Evolutionary conservation across 345 rosid species (phyloP), one percentile per base, ranked within the genome.

Genomic region (Linum tenue): DNA sequence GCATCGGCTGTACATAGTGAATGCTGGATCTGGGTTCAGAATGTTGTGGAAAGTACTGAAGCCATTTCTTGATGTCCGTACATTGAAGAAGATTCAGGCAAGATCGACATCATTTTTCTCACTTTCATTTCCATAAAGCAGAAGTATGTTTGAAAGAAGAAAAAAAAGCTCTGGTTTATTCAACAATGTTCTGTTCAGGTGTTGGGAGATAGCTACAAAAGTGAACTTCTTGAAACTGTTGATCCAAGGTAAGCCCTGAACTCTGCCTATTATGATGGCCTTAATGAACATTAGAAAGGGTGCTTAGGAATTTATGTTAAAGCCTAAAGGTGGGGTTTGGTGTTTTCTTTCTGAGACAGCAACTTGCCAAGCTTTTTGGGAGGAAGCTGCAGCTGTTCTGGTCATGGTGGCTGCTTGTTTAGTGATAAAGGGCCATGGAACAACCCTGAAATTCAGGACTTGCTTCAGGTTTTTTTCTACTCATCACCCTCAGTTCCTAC

Each of bases 371-470:
- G 63, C 56, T 82, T 84, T 75, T 78, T 84, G 53, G 85, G 92
- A 57, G 92, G 92, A 63, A 78, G 68, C 68, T 84, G 89, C 72
- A 75, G 82, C 15, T 86, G 87, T 63, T 60, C 89, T 64, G 83
- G 82, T 9, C 75, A 82, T 48, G 89, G 85, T 1, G 85, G 87
- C 64, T 84, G 92, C 79, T 36, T 82, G 62, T 75, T 76, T 9
- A 82, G 89, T 53, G 89, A 86, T 59, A 78, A 73, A 74, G 89
- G 87, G 16, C 92, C 89, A 11, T 86, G 92, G 89, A 76, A 84
- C 16, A 73, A 84, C 69, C 92, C 87, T 8, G 89, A 86, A 59
- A 75, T 81, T 6, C 42, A 3, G 55, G 79, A 81, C 66, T 70
- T 76, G 67, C 65, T 84, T 72, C 72, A 81, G 91, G 88, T 83